phyloP scores from a whole-genome alignment of 371 early-diverging fungal genomes.

The Entomophthora muscae region DNA sequence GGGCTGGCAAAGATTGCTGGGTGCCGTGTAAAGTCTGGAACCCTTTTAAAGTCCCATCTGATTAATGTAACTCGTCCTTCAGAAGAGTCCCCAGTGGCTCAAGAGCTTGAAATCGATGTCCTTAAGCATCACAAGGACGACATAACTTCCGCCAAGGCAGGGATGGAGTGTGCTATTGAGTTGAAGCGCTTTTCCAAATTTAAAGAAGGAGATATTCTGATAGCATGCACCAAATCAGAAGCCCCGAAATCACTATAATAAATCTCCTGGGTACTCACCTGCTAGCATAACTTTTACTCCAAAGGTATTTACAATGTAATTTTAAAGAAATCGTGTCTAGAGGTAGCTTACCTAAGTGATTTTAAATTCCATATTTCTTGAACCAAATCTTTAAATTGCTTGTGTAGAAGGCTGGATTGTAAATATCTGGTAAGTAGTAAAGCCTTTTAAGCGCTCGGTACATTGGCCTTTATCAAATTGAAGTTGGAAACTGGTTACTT shows the following conservation, averaged over 20 bases:
- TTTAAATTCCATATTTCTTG: too few species aligned
- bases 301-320: too few species aligned
- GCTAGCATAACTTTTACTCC: too few species aligned
- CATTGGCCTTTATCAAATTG: too few species aligned
- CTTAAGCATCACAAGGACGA: constrained; percentile 77
- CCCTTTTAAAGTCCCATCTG: constrained; percentile 31
- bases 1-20: constrained; percentile 49
- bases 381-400: too few species aligned
- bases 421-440: too few species aligned
- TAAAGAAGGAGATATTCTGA: constrained; percentile 64
- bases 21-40: constrained; percentile 64
- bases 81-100: constrained; percentile 12
- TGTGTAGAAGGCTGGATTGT: too few species aligned
- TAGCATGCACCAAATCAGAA: constrained; percentile 36
- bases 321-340: too few species aligned
- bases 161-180: constrained; percentile 80
- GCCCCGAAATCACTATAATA: constrained; percentile 21
- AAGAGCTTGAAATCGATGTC: constrained; percentile 47
- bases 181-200: constrained; percentile 62
- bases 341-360: too few species aligned
- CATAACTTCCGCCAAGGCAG: constrained; percentile 68
- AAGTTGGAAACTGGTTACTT: too few species aligned
- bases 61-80: constrained; percentile 43
- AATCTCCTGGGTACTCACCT: too few species aligned
- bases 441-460: too few species aligned